Base-by-base conservation (phyloP, 2,329 filamentous ascomycete species). In the Fusarium chlamydosporum region DNA sequence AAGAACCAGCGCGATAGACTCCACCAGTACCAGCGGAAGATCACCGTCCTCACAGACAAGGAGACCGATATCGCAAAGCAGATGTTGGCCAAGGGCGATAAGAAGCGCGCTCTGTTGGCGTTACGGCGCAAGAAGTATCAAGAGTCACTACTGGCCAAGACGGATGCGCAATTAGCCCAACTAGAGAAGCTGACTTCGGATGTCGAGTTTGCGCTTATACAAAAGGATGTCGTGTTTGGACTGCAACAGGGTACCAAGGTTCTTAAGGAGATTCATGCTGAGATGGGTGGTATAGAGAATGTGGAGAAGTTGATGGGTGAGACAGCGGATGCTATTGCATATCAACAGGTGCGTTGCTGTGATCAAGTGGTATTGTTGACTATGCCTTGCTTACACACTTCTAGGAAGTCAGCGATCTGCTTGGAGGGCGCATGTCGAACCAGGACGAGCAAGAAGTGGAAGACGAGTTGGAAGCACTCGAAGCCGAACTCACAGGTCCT, bases 381-480 rank as follows among this genome's bases (percentile, higher is more conserved):
- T 29, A 2, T 13, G 20, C 0, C 16, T 15, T 65, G 33, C 72
- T 74, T 13, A 74, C 60, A 10, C 10, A 26, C 33, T 38, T 33
- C 27, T 75, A 97, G 92, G 95, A 99, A 83, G 88, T 99, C 73
- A 96, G 91, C 80, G 93, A 97, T 50, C 92, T 97, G 87, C 88
- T 99, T 4, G 92, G 91, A 34, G 92, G 92, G 13, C 89, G 91
- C 73, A 94, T 99, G 83, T 93, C 94, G 15, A 96, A 94, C 76
- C 92, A 96, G 75, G 96, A 99, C 79, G 96, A 99, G 79, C 95
- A 98, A 76, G 96, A 97, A 76, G 96, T 99, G 34, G 96, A 99
- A 78, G 94, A 97, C 76, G 96, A 99, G 81, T 84, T 99, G 53
- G 93, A 92, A 56, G 91, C 90, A 2, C 84, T 99, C 69, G 92